Evolutionary conservation across 2,329 filamentous ascomycete species (phyloP).

Genomic region (Lachnellula subtilissima): DNA sequence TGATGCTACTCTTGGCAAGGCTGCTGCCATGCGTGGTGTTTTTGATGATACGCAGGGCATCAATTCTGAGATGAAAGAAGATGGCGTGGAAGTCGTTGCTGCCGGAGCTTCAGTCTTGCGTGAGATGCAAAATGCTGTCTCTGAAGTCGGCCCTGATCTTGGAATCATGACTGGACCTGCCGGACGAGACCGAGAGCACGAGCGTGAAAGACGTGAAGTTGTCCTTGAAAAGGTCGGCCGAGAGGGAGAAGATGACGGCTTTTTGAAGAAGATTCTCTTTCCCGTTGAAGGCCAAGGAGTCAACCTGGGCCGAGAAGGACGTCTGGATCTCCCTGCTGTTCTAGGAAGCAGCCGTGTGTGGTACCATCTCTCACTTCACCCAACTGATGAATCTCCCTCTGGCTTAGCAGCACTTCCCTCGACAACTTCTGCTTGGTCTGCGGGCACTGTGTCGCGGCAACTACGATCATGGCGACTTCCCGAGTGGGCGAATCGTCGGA

Average conservation of each 20-base stretch:
- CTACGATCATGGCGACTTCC: constrained; percentile 88
- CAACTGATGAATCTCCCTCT: constrained; percentile 78
- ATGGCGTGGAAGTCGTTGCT: constrained; percentile 72
- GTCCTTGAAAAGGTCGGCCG: constrained; percentile 81
- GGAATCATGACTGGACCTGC: constrained; percentile 65
- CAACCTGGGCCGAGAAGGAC: constrained; percentile 68
- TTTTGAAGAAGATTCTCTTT: constrained; percentile 76
- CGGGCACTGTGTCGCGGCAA: constrained; percentile 86
- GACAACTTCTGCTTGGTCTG: constrained; percentile 83
- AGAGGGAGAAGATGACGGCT: constrained; percentile 77
- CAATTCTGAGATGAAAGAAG: constrained; percentile 95
- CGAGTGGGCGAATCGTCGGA: constrained; percentile 93
- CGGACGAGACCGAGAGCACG: constrained; percentile 68
- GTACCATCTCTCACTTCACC: constrained; percentile 91
- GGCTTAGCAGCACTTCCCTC: constrained; percentile 67
- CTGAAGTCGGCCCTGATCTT: constrained; percentile 71
- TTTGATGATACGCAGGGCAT: constrained; percentile 93
- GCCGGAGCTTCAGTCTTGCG: constrained; percentile 77
- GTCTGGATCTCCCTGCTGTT: constrained; percentile 70
- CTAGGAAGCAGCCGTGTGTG: constrained; percentile 84
- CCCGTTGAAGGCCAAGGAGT: constrained; percentile 75
- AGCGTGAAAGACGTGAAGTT: constrained; percentile 75
- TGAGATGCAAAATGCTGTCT: constrained; percentile 80
- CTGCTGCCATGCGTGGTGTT: constrained; percentile 79
- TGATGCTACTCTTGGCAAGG: constrained; percentile 74